Conservation (phyloP, 805 yeast species). For the Candida xiaguanensis region DNA sequence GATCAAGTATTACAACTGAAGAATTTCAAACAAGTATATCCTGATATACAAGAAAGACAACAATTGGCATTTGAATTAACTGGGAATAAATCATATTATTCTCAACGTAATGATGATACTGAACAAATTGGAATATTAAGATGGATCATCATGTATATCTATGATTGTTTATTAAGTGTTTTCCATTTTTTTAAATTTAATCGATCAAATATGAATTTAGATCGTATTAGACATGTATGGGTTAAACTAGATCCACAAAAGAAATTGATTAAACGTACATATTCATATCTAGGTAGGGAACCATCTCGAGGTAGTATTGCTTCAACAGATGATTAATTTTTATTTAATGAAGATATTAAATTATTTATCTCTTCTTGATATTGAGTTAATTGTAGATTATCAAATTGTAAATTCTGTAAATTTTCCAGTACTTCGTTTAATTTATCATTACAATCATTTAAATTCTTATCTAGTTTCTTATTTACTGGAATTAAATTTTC, state of each 20-base stretch:
- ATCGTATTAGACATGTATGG: conserved; percentile 37
- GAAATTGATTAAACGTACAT: conserved; percentile 32
- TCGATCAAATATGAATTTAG: conserved; percentile 40
- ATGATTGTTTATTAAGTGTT: conserved; percentile 29
- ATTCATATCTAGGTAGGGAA: conserved; percentile 26
- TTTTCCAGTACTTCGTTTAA: conserved; percentile 8
- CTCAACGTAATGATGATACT: not conserved
- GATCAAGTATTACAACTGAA: conserved; percentile 25
- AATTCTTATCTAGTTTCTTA: conserved; percentile 12
- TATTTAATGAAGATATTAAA: conserved; percentile 16
- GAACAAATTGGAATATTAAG: conserved; percentile 15
- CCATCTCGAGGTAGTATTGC: conserved; percentile 16
- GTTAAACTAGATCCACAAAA: conserved; percentile 39
- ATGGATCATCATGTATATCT: conserved; percentile 25
- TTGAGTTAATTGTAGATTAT: conserved; percentile 11
- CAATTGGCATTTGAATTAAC: conserved; percentile 25
- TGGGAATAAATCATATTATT: conserved; percentile 15
- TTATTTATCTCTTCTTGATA: conserved; percentile 15
- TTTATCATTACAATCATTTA: conserved; percentile 11
- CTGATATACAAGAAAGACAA: conserved; percentile 24
- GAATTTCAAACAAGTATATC: conserved; percentile 29
- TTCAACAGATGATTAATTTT: conserved; percentile 3
- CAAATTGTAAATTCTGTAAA: conserved; percentile 5
- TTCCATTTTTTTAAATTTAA: conserved; percentile 36
- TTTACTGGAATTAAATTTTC: conserved; percentile 13